These are phyloP conservation scores for Saccharomyces pastorianus DNA, from an alignment of 1,139 yeast genomes.

Conservation along the genomic window DNA sequence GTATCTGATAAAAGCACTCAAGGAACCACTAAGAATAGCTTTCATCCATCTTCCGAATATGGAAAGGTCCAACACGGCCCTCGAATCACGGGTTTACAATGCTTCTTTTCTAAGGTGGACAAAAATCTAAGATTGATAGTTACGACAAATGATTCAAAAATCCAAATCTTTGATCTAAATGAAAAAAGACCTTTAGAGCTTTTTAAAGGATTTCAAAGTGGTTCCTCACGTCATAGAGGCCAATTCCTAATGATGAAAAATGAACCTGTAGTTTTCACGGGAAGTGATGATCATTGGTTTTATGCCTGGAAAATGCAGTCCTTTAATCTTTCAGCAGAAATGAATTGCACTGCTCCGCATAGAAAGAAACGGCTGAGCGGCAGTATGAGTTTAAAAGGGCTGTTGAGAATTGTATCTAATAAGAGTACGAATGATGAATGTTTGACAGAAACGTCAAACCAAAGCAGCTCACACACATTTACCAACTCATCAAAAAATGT, in stretches of 20 bases:
- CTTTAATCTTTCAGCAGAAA: conserved; percentile 1
- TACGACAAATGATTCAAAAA: conserved; percentile 74
- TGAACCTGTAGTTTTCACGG: conserved; percentile 32
- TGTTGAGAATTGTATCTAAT: conserved; percentile 1
- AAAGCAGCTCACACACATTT: neutral
- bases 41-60: conserved; percentile 3
- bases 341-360: conserved; percentile 44
- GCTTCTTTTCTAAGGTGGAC: conserved; percentile 20
- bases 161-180: conserved; percentile 54
- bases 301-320: conserved; percentile 27
- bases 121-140: conserved; percentile 36
- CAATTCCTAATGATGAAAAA: conserved; percentile 17
- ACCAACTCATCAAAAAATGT: neutral
- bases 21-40: conserved; percentile 10
- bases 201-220: conserved; percentile 67
- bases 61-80: conserved; percentile 30
- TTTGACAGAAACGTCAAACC: neutral
- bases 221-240: conserved; percentile 66
- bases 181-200: conserved; percentile 52
- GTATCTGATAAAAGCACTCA: conserved; percentile 32
- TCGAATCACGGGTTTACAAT: conserved; percentile 44
- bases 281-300: conserved; percentile 41
- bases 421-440: neutral
- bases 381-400: conserved; percentile 1
- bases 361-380: conserved; percentile 25